Evolutionary conservation across 371 early-diverging fungal genomes (phyloP).

Genomic region (Apophysomyces trapeziformis): DNA sequence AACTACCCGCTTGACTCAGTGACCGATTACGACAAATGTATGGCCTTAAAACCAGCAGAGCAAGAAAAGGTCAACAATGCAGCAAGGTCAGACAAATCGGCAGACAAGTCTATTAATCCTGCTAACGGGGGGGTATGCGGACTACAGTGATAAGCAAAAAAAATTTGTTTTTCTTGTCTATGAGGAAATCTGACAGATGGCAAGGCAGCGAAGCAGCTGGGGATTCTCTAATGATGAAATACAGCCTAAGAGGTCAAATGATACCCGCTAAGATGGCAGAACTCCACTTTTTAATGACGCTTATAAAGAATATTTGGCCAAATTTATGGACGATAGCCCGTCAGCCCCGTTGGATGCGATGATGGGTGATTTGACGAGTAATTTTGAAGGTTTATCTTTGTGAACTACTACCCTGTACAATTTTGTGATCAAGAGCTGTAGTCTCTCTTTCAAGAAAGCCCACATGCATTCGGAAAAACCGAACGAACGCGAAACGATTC

Average conservation of each 20-base stretch:
- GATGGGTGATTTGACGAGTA: not conserved
- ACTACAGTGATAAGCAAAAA: not conserved
- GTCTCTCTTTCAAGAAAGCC: not conserved
- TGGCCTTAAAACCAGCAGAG: not conserved
- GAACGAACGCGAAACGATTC: not conserved
- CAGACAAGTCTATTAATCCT: too few relatives aligned
- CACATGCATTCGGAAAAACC: not conserved
- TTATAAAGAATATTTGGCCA: not conserved
- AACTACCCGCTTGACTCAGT: not conserved
- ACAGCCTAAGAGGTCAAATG: conserved; percentile 8
- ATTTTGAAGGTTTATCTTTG: not conserved
- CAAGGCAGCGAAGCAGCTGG: too few relatives aligned
- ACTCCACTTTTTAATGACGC: not conserved
- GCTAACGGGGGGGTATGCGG: not conserved
- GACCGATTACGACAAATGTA: not conserved
- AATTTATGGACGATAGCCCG: not conserved
- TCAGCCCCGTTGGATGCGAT: not conserved
- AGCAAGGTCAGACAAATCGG: not conserved
- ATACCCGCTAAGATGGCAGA: not conserved
- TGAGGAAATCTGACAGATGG: not conserved
- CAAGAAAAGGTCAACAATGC: not conserved
- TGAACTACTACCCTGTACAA: not conserved
- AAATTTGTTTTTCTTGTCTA: not conserved
- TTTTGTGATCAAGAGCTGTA: not conserved
- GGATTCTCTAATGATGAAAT: conserved; percentile 2